Percentiles rank a stretch among this genome's conserved stretches.
phyloP scores from a whole-genome alignment of 257 asterid species.

The Solanum arcanum region DNA sequence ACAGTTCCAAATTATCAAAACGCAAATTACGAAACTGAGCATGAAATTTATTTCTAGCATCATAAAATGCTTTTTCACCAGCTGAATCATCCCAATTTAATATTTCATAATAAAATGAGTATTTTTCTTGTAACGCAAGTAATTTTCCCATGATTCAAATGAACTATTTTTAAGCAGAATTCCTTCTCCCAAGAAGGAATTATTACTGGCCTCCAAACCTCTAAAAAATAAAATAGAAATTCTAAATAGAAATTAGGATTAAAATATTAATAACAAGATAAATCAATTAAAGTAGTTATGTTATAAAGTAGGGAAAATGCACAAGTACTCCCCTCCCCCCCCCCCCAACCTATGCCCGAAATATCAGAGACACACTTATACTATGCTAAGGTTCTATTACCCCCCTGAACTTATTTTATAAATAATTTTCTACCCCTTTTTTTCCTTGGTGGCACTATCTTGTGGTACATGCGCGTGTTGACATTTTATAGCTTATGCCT shows the following conservation, averaged over 20 bases:
- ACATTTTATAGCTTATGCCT: too few relatives aligned
- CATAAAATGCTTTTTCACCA: conserved; percentile 8
- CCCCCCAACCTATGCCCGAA: too few relatives aligned
- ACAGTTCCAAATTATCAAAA: neutral
- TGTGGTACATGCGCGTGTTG: too few relatives aligned
- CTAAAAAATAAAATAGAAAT: neutral
- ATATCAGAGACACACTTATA: too few relatives aligned
- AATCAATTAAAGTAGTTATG: neutral
- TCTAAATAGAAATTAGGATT: neutral
- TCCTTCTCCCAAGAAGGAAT: conserved; percentile 19
- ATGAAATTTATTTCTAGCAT: neutral
- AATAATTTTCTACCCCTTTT: too few relatives aligned
- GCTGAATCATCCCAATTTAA: conserved; percentile 10
- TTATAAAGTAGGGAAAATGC: too few relatives aligned
- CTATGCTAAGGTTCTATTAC: too few relatives aligned
- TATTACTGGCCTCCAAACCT: conserved; percentile 4
- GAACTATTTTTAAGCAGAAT: conserved; percentile 1
- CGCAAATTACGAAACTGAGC: neutral
- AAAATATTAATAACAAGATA: neutral
- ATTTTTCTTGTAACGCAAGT: neutral
- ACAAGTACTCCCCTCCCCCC: too few relatives aligned
- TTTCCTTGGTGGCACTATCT: too few relatives aligned
- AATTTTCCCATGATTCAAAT: conserved; percentile 3
- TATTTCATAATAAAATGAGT: neutral
- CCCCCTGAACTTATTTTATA: too few relatives aligned